phyloP scores from a whole-genome alignment of 176 grass and related monocot species.

The Oryza brachyantha region DNA sequence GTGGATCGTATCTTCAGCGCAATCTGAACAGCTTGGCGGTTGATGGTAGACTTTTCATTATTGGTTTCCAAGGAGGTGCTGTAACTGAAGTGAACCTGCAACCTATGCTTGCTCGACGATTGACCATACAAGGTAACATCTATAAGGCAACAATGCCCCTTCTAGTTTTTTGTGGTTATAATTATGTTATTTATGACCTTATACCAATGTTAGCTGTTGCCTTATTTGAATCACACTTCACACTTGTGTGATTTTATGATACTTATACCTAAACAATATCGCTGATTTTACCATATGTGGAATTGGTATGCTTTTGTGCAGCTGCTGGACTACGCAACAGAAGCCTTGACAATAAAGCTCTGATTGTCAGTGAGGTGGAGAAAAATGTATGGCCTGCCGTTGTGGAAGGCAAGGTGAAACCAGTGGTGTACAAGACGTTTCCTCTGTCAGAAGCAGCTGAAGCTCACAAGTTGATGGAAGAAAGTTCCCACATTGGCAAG shows the following conservation, averaged over 20 bases:
- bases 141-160: background rate
- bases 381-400: slow-evolving; percentile 76
- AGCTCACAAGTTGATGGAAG: slow-evolving; percentile 81
- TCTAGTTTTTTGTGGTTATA: background rate
- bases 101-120: slow-evolving; percentile 52
- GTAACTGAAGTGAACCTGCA: slow-evolving; percentile 56
- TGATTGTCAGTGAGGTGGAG: slow-evolving; percentile 70
- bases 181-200: background rate
- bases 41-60: slow-evolving; percentile 85
- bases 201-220: background rate
- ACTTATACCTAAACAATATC: background rate
- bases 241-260: background rate
- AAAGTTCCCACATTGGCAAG: slow-evolving; percentile 74
- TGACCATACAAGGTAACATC: slow-evolving; percentile 70
- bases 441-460: slow-evolving; percentile 64
- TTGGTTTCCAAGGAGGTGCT: slow-evolving; percentile 66
- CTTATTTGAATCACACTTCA: background rate
- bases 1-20: slow-evolving; percentile 59
- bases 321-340: slow-evolving; percentile 66
- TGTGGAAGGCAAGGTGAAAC: slow-evolving; percentile 65
- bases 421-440: slow-evolving; percentile 61
- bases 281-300: background rate
- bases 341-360: slow-evolving; percentile 66
- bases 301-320: slow-evolving; percentile 21
- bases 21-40: slow-evolving; percentile 71